Conservation (phyloP, 2,329 filamentous ascomycete species). For the Pseudocercospora fuligena region DNA sequence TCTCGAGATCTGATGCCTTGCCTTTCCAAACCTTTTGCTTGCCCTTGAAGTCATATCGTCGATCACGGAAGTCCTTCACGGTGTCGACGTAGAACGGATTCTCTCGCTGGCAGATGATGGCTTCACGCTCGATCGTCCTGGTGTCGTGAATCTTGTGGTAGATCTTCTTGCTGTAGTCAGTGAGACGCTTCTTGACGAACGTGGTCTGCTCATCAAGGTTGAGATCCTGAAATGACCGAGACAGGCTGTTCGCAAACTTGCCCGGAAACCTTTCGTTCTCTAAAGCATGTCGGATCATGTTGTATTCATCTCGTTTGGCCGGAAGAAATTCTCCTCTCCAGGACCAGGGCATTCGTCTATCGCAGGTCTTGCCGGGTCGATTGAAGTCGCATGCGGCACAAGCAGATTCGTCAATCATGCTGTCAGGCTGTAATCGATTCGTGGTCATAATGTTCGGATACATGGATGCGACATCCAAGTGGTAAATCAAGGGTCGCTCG, state of each 20-base stretch:
- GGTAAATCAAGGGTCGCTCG: conserved; percentile 91
- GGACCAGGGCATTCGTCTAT: conserved; percentile 91
- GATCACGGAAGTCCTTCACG: conserved; percentile 92
- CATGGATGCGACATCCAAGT: conserved; percentile 98
- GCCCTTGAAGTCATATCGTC: conserved; percentile 97
- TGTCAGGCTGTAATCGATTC: conserved; percentile 94
- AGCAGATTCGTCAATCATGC: conserved; percentile 96
- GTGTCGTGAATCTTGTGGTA: conserved; percentile 99
- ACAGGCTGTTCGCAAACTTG: conserved; percentile 70
- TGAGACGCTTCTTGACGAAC: conserved; percentile 82
- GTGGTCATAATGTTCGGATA: conserved; percentile 99
- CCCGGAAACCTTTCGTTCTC: conserved; percentile 93
- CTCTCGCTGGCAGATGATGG: conserved; percentile 96
- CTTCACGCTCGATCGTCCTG: conserved; percentile 88
- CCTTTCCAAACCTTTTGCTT: conserved; percentile 98
- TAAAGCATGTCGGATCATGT: conserved; percentile 92
- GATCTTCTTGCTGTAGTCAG: conserved; percentile 95
- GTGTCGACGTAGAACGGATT: conserved; percentile 99
- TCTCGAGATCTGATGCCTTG: conserved; percentile 86
- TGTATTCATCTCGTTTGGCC: conserved; percentile 96
- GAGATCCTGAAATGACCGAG: conserved; percentile 79
- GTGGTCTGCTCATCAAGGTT: conserved; percentile 78
- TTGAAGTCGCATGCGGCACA: conserved; percentile 99
- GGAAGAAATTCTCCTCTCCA: conserved; percentile 98
- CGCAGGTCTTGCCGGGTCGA: conserved; percentile 93